phyloP scores from a whole-genome alignment of 495 filamentous ascomycete genomes.

The Aspergillus steynii region DNA sequence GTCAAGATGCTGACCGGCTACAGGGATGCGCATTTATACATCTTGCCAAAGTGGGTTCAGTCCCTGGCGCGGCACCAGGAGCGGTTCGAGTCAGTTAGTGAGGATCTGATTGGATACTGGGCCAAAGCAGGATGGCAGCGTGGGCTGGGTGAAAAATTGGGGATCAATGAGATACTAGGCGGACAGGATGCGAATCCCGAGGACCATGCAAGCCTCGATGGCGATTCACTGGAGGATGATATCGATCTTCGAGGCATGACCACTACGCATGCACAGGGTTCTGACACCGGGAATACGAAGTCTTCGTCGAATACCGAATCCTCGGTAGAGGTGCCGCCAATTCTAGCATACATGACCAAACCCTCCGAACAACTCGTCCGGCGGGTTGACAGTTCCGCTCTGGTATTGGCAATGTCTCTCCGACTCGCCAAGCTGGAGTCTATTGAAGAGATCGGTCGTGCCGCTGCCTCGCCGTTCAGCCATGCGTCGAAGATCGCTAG shows the following conservation, averaged over 20 bases:
- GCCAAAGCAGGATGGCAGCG: conserved; percentile 90
- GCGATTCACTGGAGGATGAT: conserved; percentile 54
- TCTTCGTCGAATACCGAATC: not conserved
- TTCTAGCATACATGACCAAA: conserved; percentile 74
- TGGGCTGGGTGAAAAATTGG: conserved; percentile 76
- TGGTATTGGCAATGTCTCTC: conserved; percentile 78
- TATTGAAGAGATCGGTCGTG: conserved; percentile 61
- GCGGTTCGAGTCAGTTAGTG: conserved; percentile 78
- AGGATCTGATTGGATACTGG: conserved; percentile 94
- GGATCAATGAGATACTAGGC: conserved; percentile 64
- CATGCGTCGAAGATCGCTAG: conserved; percentile 78
- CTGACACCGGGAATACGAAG: not conserved
- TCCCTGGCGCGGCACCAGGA: conserved; percentile 78
- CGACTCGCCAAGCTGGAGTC: conserved; percentile 76
- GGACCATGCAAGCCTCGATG: conserved; percentile 42
- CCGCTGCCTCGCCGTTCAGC: conserved; percentile 65
- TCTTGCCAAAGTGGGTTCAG: conserved; percentile 89
- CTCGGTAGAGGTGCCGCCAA: conserved; percentile 54
- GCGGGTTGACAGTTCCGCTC: conserved; percentile 80
- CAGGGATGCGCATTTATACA: conserved; percentile 88
- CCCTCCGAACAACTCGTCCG: conserved; percentile 64
- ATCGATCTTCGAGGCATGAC: conserved; percentile 64
- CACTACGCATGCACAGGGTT: conserved; percentile 41
- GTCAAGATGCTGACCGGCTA: conserved; percentile 75
- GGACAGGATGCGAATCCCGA: conserved; percentile 29